Base-by-base conservation (phyloP, 306 rosid genomes). In the Vigna radiata region DNA sequence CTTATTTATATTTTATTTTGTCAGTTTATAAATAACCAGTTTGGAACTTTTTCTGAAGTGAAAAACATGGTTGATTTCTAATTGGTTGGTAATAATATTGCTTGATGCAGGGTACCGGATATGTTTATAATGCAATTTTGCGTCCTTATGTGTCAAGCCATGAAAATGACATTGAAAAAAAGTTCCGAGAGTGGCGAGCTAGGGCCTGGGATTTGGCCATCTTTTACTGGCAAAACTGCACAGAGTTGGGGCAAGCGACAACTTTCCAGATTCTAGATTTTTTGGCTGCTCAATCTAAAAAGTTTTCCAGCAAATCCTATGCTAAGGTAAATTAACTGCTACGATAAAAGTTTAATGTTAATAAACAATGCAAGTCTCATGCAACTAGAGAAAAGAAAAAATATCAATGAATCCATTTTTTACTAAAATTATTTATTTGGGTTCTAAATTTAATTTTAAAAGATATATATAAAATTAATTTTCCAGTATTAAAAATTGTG, bases 171-270 rank as follows among this genome's bases (percentile, higher is more conserved):
- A 88, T 96, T 36, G 98, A 96, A 39, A 72, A 58, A 61, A 91
- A 85, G 85, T 49, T 96, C 50, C 65, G 73, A 3, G 96, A 87
- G 75, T 86, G 93, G 91, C 89, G 90, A 77, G 81, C 74, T 2
- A 88, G 91, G 55, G 90, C 72, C 29, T 91, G 96, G 99, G 96
- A 92, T 73, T 81, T 92, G 79, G 91, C 91, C 46, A 48, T 88
- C 5, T 89, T 87, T 85, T 86, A 96, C 83, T 79, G 91, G 88
- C 83, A 90, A 80, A 84, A 91, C 77, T 92, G 89, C 75, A 59
- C 97, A n/a, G 85, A 91, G 13, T 75, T 88, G 46, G 95, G 97
- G 4, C 88, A 89, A 31, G 36, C 89, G 4, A 88, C 94, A 2
- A 85, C 91, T 77, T 79, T 87, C 70, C 91, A 92, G 53, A 81